Base-by-base conservation (phyloP, 2,329 filamentous ascomycete genomes). In the Botrytis sinoallii region DNA sequence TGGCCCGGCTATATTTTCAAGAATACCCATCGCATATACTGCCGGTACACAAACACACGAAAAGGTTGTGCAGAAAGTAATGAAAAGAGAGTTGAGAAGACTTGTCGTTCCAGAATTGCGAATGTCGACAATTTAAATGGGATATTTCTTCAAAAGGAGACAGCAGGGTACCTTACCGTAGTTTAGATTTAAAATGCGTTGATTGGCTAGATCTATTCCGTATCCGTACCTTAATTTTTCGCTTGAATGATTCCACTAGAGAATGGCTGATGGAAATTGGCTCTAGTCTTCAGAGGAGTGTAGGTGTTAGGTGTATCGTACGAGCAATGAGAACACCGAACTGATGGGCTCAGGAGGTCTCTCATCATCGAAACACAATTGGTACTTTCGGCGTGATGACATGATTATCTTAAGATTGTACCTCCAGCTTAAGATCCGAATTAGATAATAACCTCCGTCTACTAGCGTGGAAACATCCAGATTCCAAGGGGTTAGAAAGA, bases 1-100 rank as follows among this genome's bases (percentile, higher is more conserved):
- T 52, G 77, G 79, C 29, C 71, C 76, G 10, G 77, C 74, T n/a
- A 80, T 65, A 22, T 67, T 61, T 73, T 81, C 80, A 59, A 81
- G 76, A 67, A 81, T 48, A 46, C 80, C 79, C 80, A 81, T 81
- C 75, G 74, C 29, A 29, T 29, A 32, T 57, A 32, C 14, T 69
- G 22, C 48, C n/a, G 48, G 48, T 9, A 70, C 59, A 66, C 60
- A 70, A 70, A 46, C n/a, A 71, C 55, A 61, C 55, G 68, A 70
- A 38, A 67, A 73, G 66, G 6, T 20, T 32, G 35, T 48, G 46
- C 46, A 25, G 25, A 8, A 32, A 29, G 66, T 9, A 29, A 35
- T 42, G 46, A 22, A 64, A 64, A 64, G n/a, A 66, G 35, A 57
- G 60, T 32, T 52, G 38, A 46, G 25, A 32, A 59, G 32, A 64